Percentiles rank a stretch among this genome's conserved stretches.
Evolutionary conservation across 2,329 filamentous ascomycete genomes (phyloP).

Genomic region (Phialophora verrucosa): DNA sequence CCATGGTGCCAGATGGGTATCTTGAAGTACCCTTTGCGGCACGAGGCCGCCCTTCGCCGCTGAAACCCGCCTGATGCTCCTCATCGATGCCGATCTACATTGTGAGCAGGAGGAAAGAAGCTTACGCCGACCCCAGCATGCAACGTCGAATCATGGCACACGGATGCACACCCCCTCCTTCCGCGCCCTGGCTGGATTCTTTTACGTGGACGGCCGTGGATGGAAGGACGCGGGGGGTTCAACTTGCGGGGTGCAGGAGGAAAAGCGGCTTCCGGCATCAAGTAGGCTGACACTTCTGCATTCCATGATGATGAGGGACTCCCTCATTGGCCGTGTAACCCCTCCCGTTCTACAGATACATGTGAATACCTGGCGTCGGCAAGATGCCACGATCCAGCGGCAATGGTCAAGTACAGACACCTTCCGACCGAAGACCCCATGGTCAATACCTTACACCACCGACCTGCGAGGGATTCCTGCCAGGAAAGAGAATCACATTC

Average conservation of each 20-base stretch:
- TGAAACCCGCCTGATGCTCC: conserved; percentile 1
- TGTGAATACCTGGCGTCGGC: conserved; percentile 5
- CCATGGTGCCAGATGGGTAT: conserved; percentile 10
- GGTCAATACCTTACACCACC: neutral
- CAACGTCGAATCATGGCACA: conserved; percentile 6
- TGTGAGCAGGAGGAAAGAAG: neutral
- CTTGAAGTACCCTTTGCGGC: conserved; percentile 6
- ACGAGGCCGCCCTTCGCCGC: conserved; percentile 14
- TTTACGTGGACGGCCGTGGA: conserved; percentile 15
- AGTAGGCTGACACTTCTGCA: conserved; percentile 2
- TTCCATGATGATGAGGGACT: neutral
- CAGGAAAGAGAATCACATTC: neutral
- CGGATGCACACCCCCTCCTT: conserved; percentile 10
- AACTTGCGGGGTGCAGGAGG: conserved; percentile 21
- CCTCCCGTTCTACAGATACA: conserved; percentile 9
- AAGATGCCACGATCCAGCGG: neutral
- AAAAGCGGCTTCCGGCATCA: conserved; percentile 10
- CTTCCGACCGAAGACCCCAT: neutral
- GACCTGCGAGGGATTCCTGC: neutral
- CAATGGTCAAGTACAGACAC: conserved; percentile 9
- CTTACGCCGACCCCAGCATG: conserved; percentile 1
- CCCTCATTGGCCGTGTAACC: neutral
- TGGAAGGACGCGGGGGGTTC: conserved; percentile 3
- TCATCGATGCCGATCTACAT: conserved; percentile 1
- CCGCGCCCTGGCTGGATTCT: conserved; percentile 9